A percentile compares a stretch with the other conserved stretches of the same genome.
phyloP scores from a whole-genome alignment of 2,329 filamentous ascomycete species.

The Ophiostoma tasmaniense region DNA sequence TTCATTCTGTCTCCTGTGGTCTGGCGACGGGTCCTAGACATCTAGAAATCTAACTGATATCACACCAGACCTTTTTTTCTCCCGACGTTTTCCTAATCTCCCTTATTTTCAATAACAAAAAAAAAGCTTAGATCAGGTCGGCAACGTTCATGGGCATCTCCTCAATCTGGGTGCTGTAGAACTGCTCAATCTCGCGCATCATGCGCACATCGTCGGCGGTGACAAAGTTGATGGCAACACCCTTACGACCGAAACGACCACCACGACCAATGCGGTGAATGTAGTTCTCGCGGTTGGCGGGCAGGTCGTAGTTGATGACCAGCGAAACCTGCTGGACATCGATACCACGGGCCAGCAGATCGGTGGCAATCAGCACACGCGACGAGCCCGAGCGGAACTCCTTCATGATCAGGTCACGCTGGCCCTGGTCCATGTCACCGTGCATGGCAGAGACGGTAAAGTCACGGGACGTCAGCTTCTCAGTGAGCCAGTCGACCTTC shows the following conservation, averaged over 20 bases:
- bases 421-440: conserved; percentile 96
- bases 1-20: conserved; percentile 1
- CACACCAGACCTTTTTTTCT: not conserved
- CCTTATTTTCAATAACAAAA: not conserved
- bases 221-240: conserved; percentile 99
- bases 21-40: not conserved
- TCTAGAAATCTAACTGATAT: conserved; percentile 2
- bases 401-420: conserved; percentile 99
- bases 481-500: conserved; percentile 99
- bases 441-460: conserved; percentile 99
- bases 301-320: conserved; percentile 99
- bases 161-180: conserved; percentile 99
- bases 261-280: conserved; percentile 99
- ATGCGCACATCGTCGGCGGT: conserved; percentile 98
- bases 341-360: conserved; percentile 97
- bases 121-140: conserved; percentile 57
- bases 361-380: conserved; percentile 96
- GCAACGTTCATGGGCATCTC: conserved; percentile 98
- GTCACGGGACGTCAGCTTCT: conserved; percentile 96
- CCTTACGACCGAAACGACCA: conserved; percentile 99
- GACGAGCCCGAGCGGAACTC: conserved; percentile 99
- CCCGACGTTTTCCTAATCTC: too few relatives aligned
- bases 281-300: conserved; percentile 99
- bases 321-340: conserved; percentile 99
- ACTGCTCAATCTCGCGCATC: conserved; percentile 99